A percentile compares a stretch with the other conserved stretches of the same genome.
phyloP scores from a whole-genome alignment of 2,329 filamentous ascomycete species.

The Pseudocercospora cruenta region DNA sequence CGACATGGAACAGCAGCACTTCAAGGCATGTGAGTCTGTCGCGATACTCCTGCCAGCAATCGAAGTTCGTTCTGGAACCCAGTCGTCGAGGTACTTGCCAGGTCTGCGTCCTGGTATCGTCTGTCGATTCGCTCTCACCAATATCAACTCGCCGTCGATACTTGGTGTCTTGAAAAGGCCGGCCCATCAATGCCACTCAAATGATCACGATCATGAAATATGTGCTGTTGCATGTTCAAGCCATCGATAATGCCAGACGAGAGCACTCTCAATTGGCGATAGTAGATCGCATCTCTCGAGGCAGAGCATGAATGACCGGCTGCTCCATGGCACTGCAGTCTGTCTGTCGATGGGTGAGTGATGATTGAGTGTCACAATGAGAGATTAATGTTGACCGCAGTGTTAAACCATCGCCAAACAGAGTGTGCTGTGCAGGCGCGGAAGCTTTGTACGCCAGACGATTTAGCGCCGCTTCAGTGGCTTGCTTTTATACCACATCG shows the following conservation, averaged over 20 bases:
- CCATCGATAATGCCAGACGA: background rate
- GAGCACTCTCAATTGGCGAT: background rate
- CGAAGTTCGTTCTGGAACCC: background rate
- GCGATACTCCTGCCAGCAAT: background rate
- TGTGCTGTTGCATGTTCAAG: background rate
- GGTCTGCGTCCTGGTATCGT: background rate
- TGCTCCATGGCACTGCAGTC: background rate
- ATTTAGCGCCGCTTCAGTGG: too few relatives aligned
- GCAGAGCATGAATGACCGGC: background rate
- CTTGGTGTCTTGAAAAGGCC: background rate
- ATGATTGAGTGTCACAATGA: too few relatives aligned
- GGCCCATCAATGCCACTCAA: background rate
- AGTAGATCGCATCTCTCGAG: background rate
- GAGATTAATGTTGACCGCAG: too few relatives aligned
- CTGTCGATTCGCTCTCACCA: background rate
- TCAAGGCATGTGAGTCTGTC: background rate
- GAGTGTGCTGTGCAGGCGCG: too few relatives aligned
- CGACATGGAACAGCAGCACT: background rate
- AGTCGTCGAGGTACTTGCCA: background rate
- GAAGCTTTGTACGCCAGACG: too few relatives aligned
- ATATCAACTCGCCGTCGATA: background rate
- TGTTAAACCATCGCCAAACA: too few relatives aligned
- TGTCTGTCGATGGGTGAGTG: too few relatives aligned
- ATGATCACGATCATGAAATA: background rate
- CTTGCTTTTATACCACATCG: too few relatives aligned